Evolutionary conservation across 2,329 filamentous ascomycete genomes (phyloP).

Genomic region (Claviceps arundinis): DNA sequence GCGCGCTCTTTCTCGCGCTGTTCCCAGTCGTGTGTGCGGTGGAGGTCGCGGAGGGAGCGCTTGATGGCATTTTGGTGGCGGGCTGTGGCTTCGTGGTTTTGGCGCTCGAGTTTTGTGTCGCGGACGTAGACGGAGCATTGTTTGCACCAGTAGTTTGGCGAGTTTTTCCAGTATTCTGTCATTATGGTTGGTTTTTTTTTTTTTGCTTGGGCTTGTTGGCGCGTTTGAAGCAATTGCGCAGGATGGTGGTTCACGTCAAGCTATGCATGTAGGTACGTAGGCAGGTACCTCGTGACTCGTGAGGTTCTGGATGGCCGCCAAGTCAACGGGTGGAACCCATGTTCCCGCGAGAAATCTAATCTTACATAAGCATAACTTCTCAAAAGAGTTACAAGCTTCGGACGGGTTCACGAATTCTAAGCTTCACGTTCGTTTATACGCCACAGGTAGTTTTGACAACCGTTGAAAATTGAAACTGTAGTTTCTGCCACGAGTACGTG

Average conservation of each 20-base stretch:
- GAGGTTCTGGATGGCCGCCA: no score
- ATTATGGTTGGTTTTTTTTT: constrained; percentile 43
- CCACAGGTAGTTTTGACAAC: no score
- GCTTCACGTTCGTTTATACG: no score
- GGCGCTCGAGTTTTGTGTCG: constrained; percentile 80
- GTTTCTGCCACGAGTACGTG: no score
- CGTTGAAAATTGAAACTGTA: no score
- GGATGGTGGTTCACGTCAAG: no score
- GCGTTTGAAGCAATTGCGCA: no score
- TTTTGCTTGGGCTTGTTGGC: background rate
- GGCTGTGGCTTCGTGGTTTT: constrained; percentile 76
- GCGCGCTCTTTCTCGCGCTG: constrained; percentile 72
- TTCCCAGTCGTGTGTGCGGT: constrained; percentile 69
- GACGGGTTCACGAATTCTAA: no score
- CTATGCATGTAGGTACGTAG: no score
- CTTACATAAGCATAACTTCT: background rate
- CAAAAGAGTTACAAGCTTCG: background rate
- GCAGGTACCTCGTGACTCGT: no score
- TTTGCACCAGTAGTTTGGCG: constrained; percentile 96
- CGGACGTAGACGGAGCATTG: constrained; percentile 83
- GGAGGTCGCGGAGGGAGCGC: constrained; percentile 77
- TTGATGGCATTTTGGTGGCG: constrained; percentile 80
- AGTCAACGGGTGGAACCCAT: background rate
- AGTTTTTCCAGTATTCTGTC: constrained; percentile 99
- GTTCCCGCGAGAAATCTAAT: background rate